A percentile compares a stretch with the other conserved stretches of the same genome.
phyloP scores from a whole-genome alignment of 352 stramenopile species.

The Globisporangium alternatum region DNA sequence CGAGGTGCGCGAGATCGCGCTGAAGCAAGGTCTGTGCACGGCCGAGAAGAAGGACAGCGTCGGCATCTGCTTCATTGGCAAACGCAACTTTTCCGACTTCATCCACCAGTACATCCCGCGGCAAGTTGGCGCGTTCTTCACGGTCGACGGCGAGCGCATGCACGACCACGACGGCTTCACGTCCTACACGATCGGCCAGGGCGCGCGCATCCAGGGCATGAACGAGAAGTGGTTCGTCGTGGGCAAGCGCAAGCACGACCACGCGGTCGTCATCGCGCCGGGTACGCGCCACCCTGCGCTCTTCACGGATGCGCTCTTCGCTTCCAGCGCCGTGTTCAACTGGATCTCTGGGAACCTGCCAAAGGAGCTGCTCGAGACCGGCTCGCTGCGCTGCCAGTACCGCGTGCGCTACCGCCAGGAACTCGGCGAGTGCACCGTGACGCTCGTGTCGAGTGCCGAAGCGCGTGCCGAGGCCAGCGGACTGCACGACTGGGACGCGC shows the following conservation, averaged over 20 bases:
- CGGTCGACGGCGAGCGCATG: conserved; percentile 55
- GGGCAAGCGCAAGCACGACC: conserved; percentile 65
- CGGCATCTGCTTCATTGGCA: conserved; percentile 99
- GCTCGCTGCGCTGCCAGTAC: conserved; percentile 65
- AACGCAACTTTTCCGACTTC: conserved; percentile 91
- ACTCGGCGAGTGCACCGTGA: conserved; percentile 58
- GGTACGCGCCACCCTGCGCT: conserved; percentile 90
- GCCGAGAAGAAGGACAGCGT: conserved; percentile 95
- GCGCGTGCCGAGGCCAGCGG: conserved; percentile 31
- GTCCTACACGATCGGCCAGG: conserved; percentile 93
- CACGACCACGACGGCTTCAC: conserved; percentile 77
- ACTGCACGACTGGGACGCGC: conserved; percentile 51
- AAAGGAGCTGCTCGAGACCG: conserved; percentile 33
- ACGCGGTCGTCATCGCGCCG: conserved; percentile 84
- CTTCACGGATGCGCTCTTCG: conserved; percentile 85
- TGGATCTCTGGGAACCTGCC: conserved; percentile 81
- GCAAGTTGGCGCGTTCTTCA: conserved; percentile 79
- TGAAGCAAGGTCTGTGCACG: conserved; percentile 75
- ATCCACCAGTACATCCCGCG: conserved; percentile 90
- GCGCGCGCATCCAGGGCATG: conserved; percentile 87
- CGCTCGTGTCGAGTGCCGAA: conserved; percentile 44
- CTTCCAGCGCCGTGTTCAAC: conserved; percentile 79
- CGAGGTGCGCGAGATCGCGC: conserved; percentile 90
- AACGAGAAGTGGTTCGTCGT: conserved; percentile 90
- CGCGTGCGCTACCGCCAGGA: conserved; percentile 81